Evolutionary conservation across 495 filamentous ascomycete genomes (phyloP), one percentile per base, ranked within the genome.

Genomic region (Aspergillus egyptiacus): DNA sequence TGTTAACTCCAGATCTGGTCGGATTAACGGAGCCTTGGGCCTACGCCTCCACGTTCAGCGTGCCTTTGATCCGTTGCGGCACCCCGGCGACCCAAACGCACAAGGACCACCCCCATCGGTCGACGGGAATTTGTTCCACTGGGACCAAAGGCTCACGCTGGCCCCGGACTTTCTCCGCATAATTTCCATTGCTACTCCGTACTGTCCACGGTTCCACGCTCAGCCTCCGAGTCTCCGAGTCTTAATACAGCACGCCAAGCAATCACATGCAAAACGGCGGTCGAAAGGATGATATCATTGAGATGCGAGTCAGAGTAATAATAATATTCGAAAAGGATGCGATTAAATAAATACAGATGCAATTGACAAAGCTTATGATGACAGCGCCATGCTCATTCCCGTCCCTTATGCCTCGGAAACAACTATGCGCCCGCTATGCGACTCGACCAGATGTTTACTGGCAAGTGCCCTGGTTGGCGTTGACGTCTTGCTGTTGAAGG

Each of bases 71-170:
- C 47, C 47, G 47, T 50, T 17, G 10, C 27, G 13, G 10, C 14
- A 15, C 10, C 37, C 18, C 10, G 25, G 18, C 25, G 28, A 22
- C 13, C 19, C 24, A 31, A 13, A n/a, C n/a, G n/a, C n/a, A n/a
- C n/a, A n/a, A n/a, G n/a, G n/a, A n/a, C n/a, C n/a, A n/a, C n/a
- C n/a, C 0, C 23, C 24, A 46, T 19, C 52, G 52, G 52, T 50
- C 54, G 38, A 43, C 37, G 10, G 47, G 54, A 60, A 53, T 30
- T 30, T 23, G n/a, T n/a, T n/a, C n/a, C n/a, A n/a, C n/a, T n/a
- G n/a, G n/a, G n/a, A n/a, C n/a, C n/a, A n/a, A n/a, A n/a, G n/a
- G n/a, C 48, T 32, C 43, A 46, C 43, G 10, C 36, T 10, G 25
- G 25, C 39, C 5, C 23, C 39, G 17, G 15, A 43, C 17, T 27